Evolutionary conservation across 345 rosid species (phyloP), one percentile per base, ranked within the genome.

Genomic region (Mallotus nudiflorus): DNA sequence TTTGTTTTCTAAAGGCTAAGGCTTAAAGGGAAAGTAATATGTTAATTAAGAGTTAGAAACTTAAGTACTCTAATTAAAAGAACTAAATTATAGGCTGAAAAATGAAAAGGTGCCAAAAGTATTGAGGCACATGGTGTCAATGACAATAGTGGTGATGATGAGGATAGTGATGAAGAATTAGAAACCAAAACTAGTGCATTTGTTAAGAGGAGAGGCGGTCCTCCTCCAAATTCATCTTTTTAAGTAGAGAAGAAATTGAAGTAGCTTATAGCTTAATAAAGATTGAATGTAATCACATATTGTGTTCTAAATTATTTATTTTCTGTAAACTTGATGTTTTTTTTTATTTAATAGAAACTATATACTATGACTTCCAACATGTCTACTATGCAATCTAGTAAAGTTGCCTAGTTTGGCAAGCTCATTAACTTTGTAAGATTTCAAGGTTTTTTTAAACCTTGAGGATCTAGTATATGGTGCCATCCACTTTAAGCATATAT

Each of bases 81-180:
- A 63, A 91, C 89, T 44, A 89, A 82, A 74, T 73, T 91, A 66
- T n/a, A 78, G 77, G 84, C 83, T 42, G 85, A 80, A n/a, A 87
- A 77, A 81, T 79, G 88, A 78, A 85, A 82, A 62, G 56, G 80
- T 33, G 84, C 81, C 12, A 79, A 83, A 76, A 54, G 9, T 7
- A 24, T 31, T 0, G n/a, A n/a, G n/a, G n/a, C n/a, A n/a, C n/a
- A n/a, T n/a, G 80, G 74, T 56, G 86, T 73, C 31, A 62, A 40
- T 62, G 48, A 20, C 66, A 62, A 62, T 22, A 9, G 61, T 7
- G 13, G 54, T 31, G 70, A 73, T 35, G 78, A 85, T 11, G 77
- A 82, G 40, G 83, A 85, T 37, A 86, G 84, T 9, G 76, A 73
- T 19, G 86, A 69, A 9, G 82, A 80, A 48, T 16, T 31, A 31